These are phyloP conservation scores for Parafenestella ontariensis DNA, from an alignment of 2,329 filamentous ascomycete genomes.

Conservation along the genomic window DNA sequence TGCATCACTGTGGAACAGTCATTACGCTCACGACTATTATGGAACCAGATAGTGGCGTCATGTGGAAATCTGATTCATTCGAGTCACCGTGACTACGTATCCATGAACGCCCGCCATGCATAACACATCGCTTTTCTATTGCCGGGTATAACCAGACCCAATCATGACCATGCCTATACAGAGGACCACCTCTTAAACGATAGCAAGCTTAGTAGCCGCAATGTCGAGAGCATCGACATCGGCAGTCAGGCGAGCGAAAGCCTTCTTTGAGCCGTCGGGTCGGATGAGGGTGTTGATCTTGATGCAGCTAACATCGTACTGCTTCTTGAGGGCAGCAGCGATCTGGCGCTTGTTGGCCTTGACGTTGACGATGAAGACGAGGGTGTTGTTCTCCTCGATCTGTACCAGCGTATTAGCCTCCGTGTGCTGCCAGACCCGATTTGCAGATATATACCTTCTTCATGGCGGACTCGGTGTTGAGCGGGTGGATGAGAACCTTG, in stretches of 20 bases:
- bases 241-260: conserved; percentile 90
- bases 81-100: conserved; percentile 47
- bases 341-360: conserved; percentile 98
- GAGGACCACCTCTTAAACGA: conserved; percentile 73
- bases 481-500: conserved; percentile 95
- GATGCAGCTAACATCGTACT: conserved; percentile 96
- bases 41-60: conserved; percentile 29
- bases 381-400: conserved; percentile 99
- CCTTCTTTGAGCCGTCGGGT: conserved; percentile 98
- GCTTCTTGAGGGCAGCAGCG: conserved; percentile 97
- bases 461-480: conserved; percentile 99
- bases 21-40: too few relatives aligned
- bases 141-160: conserved; percentile 44
- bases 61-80: conserved; percentile 46
- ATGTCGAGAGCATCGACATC: conserved; percentile 99
- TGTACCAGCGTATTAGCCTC: conserved; percentile 1
- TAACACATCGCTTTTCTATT: conserved; percentile 45
- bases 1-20: not conserved
- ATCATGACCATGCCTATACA: conserved; percentile 33
- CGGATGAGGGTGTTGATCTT: conserved; percentile 99
- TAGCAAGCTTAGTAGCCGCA: conserved; percentile 97
- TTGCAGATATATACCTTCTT: conserved; percentile 71
- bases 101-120: conserved; percentile 48
- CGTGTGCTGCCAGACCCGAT: not conserved
- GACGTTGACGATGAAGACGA: conserved; percentile 95